A percentile compares a stretch with the other conserved stretches of the same genome.
Evolutionary conservation across 495 filamentous ascomycete genomes (phyloP).

Genomic region (Platismatia glauca): DNA sequence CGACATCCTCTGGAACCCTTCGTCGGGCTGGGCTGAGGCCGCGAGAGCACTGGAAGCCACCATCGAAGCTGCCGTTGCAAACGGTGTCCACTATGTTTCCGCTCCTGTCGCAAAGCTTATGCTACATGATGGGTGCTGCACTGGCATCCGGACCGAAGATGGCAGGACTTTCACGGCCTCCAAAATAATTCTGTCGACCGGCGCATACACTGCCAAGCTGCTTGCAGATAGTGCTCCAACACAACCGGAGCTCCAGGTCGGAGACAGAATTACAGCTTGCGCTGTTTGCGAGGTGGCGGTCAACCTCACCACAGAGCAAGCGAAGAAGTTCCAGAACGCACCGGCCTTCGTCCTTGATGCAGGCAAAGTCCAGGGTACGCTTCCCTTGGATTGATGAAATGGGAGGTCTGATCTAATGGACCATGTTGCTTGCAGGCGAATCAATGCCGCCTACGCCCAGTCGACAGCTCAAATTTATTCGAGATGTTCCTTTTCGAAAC

Average conservation of each 20-base stretch:
- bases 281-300: slow-evolving; percentile 46
- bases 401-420: not conserved
- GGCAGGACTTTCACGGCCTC: slow-evolving; percentile 37
- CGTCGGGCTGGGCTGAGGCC: slow-evolving; percentile 55
- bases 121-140: slow-evolving; percentile 36
- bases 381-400: not conserved
- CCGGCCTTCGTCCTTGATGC: slow-evolving; percentile 26
- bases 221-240: slow-evolving; percentile 45
- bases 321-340: slow-evolving; percentile 26
- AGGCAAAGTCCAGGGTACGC: slow-evolving; percentile 9
- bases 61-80: slow-evolving; percentile 37
- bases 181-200: slow-evolving; percentile 45
- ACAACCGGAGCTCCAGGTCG: slow-evolving; percentile 38
- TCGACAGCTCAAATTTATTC: slow-evolving; percentile 27
- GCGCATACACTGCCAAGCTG: slow-evolving; percentile 50
- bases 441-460: slow-evolving; percentile 22
- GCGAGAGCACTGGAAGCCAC: slow-evolving; percentile 40
- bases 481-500: slow-evolving; percentile 30
- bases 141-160: slow-evolving; percentile 37
- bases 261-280: slow-evolving; percentile 44
- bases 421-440: slow-evolving; percentile 19
- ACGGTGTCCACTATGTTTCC: slow-evolving; percentile 45
- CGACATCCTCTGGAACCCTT: slow-evolving; percentile 42
- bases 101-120: slow-evolving; percentile 39
- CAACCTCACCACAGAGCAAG: slow-evolving; percentile 27